phyloP scores from a whole-genome alignment of 306 rosid genomes.

The Prunus armeniaca region DNA sequence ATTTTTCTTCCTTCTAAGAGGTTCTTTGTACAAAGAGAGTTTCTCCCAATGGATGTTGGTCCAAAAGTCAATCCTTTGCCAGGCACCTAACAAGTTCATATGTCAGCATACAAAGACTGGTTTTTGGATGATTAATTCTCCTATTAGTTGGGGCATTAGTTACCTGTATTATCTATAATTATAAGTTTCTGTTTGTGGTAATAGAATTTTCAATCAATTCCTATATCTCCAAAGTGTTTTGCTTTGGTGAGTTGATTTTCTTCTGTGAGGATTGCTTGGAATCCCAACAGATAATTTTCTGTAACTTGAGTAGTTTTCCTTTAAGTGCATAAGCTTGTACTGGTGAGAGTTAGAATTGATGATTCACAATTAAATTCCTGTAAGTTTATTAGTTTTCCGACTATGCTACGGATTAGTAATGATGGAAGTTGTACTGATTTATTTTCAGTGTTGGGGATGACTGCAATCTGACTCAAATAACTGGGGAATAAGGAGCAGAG shows the following conservation, averaged over 20 bases:
- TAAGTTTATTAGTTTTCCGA: not conserved
- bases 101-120: not conserved
- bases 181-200: not conserved
- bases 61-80: not conserved
- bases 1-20: not conserved
- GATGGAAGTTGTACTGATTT: not conserved
- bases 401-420: not conserved
- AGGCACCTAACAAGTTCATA: not conserved
- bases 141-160: not conserved
- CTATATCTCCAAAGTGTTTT: not conserved
- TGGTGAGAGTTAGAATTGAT: not conserved
- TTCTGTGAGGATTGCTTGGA: slow-evolving; percentile 19
- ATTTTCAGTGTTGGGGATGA: slow-evolving; percentile 10
- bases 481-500: slow-evolving; percentile 22
- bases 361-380: not conserved
- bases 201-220: not conserved
- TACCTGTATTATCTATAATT: not conserved
- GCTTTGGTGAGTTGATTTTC: slow-evolving; percentile 1
- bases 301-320: not conserved
- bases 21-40: not conserved
- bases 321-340: not conserved
- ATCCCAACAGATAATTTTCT: not conserved
- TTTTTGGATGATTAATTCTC: not conserved
- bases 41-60: slow-evolving; percentile 8
- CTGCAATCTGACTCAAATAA: slow-evolving; percentile 13